phyloP scores from a whole-genome alignment of 139 green algal species.

The Chlamydomonas incerta region DNA sequence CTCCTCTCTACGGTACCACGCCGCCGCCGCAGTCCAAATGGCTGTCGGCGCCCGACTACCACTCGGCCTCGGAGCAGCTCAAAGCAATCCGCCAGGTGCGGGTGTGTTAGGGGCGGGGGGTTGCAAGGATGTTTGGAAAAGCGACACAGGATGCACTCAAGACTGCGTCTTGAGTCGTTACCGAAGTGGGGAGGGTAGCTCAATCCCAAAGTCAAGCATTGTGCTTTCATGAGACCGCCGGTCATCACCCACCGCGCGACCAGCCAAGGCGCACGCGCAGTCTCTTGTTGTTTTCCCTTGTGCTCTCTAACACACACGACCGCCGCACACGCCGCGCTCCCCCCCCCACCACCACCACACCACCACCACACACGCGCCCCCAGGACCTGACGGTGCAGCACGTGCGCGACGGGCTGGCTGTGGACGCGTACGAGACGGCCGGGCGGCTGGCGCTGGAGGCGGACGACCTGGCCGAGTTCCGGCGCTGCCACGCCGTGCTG shows the following conservation, averaged over 20 bases:
- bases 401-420: constrained; percentile 64
- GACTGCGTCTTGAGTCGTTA: too few species aligned
- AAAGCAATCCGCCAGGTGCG: constrained; percentile 84
- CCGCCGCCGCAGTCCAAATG: constrained; percentile 44
- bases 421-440: constrained; percentile 83
- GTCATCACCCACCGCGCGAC: too few species aligned
- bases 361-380: not conserved
- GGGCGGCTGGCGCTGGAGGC: constrained; percentile 79
- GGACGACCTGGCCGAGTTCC: constrained; percentile 81
- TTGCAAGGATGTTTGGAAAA: not conserved
- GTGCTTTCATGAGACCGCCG: too few species aligned
- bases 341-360: too few species aligned
- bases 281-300: too few species aligned
- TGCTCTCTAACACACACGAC: too few species aligned
- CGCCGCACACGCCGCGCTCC: too few species aligned
- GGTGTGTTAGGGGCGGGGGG: not conserved
- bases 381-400: constrained; percentile 86
- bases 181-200: too few species aligned
- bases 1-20: too few species aligned
- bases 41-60: constrained; percentile 60
- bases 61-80: constrained; percentile 79
- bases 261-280: too few species aligned
- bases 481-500: constrained; percentile 76
- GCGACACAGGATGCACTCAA: too few species aligned
- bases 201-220: too few species aligned